Evolutionary conservation across 2,329 filamentous ascomycete genomes (phyloP).

Genomic region (Phyllosticta citribraziliensis): DNA sequence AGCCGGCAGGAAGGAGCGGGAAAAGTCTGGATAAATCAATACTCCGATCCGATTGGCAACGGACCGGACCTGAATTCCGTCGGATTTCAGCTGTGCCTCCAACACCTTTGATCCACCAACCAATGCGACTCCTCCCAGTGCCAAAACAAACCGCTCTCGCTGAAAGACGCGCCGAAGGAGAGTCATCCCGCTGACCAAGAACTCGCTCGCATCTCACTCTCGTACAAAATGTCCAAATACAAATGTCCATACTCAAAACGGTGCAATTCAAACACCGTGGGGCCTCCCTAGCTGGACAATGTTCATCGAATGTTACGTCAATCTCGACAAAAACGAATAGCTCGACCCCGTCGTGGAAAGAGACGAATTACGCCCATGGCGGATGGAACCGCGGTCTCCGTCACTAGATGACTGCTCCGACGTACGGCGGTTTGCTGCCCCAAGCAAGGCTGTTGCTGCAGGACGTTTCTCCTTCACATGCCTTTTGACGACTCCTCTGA

Average conservation of each 20-base stretch:
- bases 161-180: too few species aligned
- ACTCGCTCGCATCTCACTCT: too few species aligned
- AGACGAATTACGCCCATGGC: background rate
- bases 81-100: too few species aligned
- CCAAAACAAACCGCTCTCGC: too few species aligned
- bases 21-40: background rate
- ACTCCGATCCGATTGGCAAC: background rate
- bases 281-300: background rate
- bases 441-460: background rate
- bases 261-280: background rate
- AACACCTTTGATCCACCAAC: too few species aligned
- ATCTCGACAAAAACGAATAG: background rate
- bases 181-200: too few species aligned
- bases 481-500: conserved; percentile 1
- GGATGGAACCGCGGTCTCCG: background rate
- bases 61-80: too few species aligned
- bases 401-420: conserved; percentile 1
- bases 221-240: background rate
- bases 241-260: background rate
- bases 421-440: background rate
- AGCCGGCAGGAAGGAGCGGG: background rate
- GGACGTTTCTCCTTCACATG: background rate
- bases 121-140: too few species aligned
- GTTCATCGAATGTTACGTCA: background rate
- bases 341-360: background rate